Conservation (phyloP, 805 yeast genomes). For the Candida ipomoeae region DNA sequence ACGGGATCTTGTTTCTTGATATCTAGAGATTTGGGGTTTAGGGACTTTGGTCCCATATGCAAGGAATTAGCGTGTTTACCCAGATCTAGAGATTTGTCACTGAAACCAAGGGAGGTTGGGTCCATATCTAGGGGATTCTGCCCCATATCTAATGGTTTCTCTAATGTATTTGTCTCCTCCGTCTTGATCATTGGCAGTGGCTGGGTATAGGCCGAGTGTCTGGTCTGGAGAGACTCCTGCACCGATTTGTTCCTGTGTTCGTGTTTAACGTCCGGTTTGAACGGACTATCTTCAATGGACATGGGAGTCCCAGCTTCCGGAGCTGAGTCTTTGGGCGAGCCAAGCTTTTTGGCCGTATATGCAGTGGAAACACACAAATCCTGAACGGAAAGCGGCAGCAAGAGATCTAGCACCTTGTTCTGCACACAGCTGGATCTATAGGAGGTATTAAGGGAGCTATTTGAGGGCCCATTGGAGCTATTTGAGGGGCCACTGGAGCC, state of each 20-base stretch:
- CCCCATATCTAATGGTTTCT: no score
- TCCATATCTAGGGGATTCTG: no score
- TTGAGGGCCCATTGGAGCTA: no score
- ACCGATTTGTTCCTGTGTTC: not conserved
- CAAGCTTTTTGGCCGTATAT: conserved; percentile 8
- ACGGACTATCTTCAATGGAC: conserved; percentile 25
- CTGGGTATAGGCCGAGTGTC: not conserved
- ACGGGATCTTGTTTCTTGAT: not conserved
- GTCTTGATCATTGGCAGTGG: not conserved
- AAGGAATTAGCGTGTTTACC: no score
- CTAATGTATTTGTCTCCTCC: not conserved
- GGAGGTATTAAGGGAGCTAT: not conserved
- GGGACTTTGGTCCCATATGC: not conserved
- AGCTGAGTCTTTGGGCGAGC: not conserved
- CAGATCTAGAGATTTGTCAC: no score
- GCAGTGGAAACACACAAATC: conserved; percentile 26
- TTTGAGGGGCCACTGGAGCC: no score
- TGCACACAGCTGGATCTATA: not conserved
- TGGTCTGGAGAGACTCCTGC: not conserved
- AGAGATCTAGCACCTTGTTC: conserved; percentile 30
- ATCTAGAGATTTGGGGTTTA: not conserved
- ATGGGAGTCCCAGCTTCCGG: conserved; percentile 23
- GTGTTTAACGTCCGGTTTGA: not conserved
- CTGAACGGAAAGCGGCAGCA: conserved; percentile 39
- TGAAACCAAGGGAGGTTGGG: no score